Evolutionary conservation across 768 basidiomycete genomes (phyloP).

Genomic region (Paxillus ammoniavirescens): DNA sequence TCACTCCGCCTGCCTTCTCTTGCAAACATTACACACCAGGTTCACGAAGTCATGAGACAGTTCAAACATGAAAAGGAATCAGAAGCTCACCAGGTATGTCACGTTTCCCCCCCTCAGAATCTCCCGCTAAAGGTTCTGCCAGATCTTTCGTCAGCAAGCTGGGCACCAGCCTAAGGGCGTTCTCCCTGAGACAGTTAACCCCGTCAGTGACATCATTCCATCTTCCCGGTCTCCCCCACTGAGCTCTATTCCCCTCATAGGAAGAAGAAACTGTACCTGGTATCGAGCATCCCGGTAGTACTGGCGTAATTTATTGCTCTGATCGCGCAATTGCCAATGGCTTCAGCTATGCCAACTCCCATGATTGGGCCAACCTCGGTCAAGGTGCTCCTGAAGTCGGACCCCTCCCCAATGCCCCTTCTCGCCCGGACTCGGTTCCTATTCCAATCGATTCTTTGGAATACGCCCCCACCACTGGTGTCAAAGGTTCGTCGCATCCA

Average conservation of each 20-base stretch:
- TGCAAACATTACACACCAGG: conserved; percentile 47
- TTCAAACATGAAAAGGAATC: conserved; percentile 79
- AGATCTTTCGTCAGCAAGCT: conserved; percentile 76
- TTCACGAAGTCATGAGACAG: conserved; percentile 64
- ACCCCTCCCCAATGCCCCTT: conserved; percentile 70
- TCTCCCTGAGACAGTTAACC: conserved; percentile 69
- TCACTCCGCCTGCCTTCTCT: conserved; percentile 29
- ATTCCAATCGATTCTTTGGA: conserved; percentile 74
- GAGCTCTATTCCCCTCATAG: conserved; percentile 29
- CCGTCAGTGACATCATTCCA: conserved; percentile 39
- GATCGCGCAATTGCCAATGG: conserved; percentile 96
- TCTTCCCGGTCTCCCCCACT: background rate
- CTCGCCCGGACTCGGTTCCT: conserved; percentile 62
- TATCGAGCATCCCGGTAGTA: conserved; percentile 71
- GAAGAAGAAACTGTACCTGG: conserved; percentile 91
- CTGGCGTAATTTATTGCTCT: conserved; percentile 80
- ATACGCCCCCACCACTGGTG: conserved; percentile 91
- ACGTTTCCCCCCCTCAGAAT: background rate
- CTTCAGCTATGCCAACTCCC: conserved; percentile 73
- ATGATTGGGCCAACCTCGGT: conserved; percentile 88
- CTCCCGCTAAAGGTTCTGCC: conserved; percentile 8
- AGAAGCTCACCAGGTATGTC: conserved; percentile 76
- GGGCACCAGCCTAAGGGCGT: conserved; percentile 68
- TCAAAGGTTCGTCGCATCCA: conserved; percentile 55
- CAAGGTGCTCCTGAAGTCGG: conserved; percentile 92